Evolutionary conservation across 805 yeast species (phyloP).

Genomic region (Zygosaccharomyces lentus): DNA sequence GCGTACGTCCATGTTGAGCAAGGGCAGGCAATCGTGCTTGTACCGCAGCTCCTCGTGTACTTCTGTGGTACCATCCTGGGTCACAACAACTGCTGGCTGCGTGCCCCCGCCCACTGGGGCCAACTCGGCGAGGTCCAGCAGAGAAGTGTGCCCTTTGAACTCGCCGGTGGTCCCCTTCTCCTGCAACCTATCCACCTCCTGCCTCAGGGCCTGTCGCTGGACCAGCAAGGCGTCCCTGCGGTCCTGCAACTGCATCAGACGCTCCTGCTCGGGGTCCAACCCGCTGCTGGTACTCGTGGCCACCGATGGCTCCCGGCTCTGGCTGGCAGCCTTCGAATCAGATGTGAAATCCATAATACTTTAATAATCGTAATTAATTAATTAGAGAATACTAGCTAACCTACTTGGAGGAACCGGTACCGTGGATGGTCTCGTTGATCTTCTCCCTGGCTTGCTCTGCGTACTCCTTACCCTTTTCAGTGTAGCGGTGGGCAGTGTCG

Average conservation of each 20-base stretch:
- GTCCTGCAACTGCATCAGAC: slow-evolving; percentile 19
- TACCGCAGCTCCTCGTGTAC: slow-evolving; percentile 20
- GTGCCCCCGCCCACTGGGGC: not conserved
- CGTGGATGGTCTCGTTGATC: slow-evolving; percentile 1
- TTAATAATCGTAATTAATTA: not conserved
- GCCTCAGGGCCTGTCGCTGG: slow-evolving; percentile 17
- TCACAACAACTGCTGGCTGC: not conserved
- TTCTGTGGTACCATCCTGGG: slow-evolving; percentile 19
- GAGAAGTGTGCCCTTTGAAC: not conserved
- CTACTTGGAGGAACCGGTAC: slow-evolving; percentile 1
- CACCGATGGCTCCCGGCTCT: not conserved
- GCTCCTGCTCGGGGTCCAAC: slow-evolving; percentile 17
- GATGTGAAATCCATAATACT: slow-evolving; percentile 27
- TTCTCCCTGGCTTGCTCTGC: slow-evolving; percentile 5
- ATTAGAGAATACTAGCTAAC: not conserved
- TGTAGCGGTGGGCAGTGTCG: slow-evolving; percentile 56
- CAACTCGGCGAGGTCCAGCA: slow-evolving; percentile 8
- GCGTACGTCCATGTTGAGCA: slow-evolving; percentile 25
- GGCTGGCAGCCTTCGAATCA: slow-evolving; percentile 14
- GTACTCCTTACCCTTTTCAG: slow-evolving; percentile 49
- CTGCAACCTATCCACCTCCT: slow-evolving; percentile 17
- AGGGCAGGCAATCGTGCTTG: slow-evolving; percentile 30
- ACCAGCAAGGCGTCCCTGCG: slow-evolving; percentile 19
- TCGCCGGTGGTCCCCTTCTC: slow-evolving; percentile 1
- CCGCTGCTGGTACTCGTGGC: slow-evolving; percentile 5